Conservation (phyloP, 306 rosid genomes). For the Albizia julibrissin region DNA sequence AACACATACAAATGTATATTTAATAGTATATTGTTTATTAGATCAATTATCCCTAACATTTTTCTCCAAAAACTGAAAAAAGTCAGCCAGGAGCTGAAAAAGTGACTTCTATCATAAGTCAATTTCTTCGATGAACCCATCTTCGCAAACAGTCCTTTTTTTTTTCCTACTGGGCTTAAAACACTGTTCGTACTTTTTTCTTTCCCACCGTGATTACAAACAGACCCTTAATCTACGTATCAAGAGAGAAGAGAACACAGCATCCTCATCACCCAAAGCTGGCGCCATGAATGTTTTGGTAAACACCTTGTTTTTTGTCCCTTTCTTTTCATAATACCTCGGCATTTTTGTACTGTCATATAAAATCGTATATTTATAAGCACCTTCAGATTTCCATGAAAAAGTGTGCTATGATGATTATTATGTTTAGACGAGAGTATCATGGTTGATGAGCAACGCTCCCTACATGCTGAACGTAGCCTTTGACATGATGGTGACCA, state of each 20-base stretch:
- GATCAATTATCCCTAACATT: too few relatives aligned
- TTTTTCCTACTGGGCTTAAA: too few relatives aligned
- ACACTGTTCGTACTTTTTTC: too few relatives aligned
- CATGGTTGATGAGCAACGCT: conserved; percentile 73
- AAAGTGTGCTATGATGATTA: too few relatives aligned
- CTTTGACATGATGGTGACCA: conserved; percentile 73
- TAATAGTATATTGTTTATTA: too few relatives aligned
- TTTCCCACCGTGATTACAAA: too few relatives aligned
- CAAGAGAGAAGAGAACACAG: conserved; percentile 59
- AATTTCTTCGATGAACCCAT: too few relatives aligned
- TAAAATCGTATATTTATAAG: not conserved
- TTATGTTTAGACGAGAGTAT: conserved; percentile 57
- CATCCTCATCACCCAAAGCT: conserved; percentile 68
- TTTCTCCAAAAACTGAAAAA: too few relatives aligned
- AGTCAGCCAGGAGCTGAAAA: too few relatives aligned
- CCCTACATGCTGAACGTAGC: conserved; percentile 70
- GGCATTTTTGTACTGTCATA: not conserved
- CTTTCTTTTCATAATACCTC: not conserved
- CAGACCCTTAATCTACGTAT: conserved; percentile 59
- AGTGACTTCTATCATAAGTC: too few relatives aligned
- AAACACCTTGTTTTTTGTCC: not conserved
- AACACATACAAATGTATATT: too few relatives aligned
- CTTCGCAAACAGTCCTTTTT: too few relatives aligned
- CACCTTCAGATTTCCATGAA: not conserved
- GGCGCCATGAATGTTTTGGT: conserved; percentile 88